These are phyloP conservation scores for Capillidium heterosporum DNA, from an alignment of 371 early-diverging fungal species.

Conservation along the genomic window DNA sequence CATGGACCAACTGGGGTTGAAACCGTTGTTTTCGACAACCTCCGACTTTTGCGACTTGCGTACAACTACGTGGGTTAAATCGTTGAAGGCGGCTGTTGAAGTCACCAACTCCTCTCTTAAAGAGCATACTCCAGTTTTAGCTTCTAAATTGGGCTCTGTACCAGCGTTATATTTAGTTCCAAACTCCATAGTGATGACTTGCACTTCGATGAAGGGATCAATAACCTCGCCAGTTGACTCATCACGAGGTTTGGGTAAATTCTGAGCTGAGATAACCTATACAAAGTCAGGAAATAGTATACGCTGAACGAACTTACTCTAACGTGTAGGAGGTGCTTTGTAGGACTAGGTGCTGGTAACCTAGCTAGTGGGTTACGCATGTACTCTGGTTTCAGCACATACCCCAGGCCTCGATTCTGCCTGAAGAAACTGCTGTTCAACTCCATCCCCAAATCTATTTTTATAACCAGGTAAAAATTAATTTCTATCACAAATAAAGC, in stretches of 20 bases:
- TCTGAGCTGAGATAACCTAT: constrained; percentile 32
- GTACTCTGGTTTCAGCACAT: constrained; percentile 46
- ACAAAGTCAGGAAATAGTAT: not conserved
- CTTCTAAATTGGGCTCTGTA: not conserved
- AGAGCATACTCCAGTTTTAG: not conserved
- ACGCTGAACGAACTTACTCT: not conserved
- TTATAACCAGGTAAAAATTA: not conserved
- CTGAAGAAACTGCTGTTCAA: constrained; percentile 56
- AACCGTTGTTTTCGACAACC: constrained; percentile 22
- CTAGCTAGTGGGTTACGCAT: not conserved
- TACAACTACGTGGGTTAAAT: constrained; percentile 16
- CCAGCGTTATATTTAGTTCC: constrained; percentile 3
- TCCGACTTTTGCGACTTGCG: constrained; percentile 16
- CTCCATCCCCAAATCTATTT: constrained; percentile 39
- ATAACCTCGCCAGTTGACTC: constrained; percentile 21
- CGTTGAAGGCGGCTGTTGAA: constrained; percentile 10
- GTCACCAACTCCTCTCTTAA: constrained; percentile 16
- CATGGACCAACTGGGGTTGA: constrained; percentile 42
- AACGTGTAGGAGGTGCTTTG: not conserved
- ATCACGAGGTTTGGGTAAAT: constrained; percentile 35
- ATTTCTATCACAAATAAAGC: not conserved
- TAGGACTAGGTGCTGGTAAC: not conserved
- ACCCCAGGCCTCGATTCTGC: constrained; percentile 43
- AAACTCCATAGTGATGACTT: constrained; percentile 18
- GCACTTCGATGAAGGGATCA: constrained; percentile 36